Evolutionary conservation across 1,284 basidiomycete species (phyloP).

Genomic region (Irpex sp.): DNA sequence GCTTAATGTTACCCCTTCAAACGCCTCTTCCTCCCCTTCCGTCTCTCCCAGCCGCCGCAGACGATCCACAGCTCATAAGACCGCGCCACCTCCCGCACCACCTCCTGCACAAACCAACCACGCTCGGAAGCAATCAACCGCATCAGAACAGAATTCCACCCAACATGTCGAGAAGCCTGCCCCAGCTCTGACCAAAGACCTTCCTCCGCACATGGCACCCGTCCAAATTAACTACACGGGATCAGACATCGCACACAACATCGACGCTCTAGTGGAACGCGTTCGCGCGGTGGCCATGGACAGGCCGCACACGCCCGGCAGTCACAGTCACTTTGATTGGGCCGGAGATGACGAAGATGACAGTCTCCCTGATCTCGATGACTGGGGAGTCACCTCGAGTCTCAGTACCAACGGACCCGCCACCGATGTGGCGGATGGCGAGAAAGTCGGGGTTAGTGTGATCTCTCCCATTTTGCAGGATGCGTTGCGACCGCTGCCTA

Average conservation of each 20-base stretch:
- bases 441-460: constrained; percentile 25
- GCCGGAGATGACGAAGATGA: constrained; percentile 75
- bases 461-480: constrained; percentile 72
- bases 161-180: constrained; percentile 16
- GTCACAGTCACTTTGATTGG: constrained; percentile 82
- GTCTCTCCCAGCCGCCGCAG: constrained; percentile 23
- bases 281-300: constrained; percentile 69
- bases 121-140: constrained; percentile 23
- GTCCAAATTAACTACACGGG: constrained; percentile 17
- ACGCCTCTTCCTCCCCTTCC: constrained; percentile 17
- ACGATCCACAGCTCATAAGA: constrained; percentile 22
- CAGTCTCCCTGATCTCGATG: constrained; percentile 74
- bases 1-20: constrained; percentile 9
- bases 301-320: constrained; percentile 66
- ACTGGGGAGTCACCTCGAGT: constrained; percentile 66
- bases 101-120: constrained; percentile 8
- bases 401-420: constrained; percentile 19
- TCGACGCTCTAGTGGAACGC: constrained; percentile 69
- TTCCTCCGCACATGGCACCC: constrained; percentile 53
- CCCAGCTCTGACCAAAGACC: constrained; percentile 41
- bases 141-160: constrained; percentile 19
- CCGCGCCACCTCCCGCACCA: not conserved
- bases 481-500: constrained; percentile 61
- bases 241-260: constrained; percentile 50
- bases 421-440: constrained; percentile 10